Base-by-base conservation (phyloP, 768 basidiomycete species). In the Butyriboletus loyo region DNA sequence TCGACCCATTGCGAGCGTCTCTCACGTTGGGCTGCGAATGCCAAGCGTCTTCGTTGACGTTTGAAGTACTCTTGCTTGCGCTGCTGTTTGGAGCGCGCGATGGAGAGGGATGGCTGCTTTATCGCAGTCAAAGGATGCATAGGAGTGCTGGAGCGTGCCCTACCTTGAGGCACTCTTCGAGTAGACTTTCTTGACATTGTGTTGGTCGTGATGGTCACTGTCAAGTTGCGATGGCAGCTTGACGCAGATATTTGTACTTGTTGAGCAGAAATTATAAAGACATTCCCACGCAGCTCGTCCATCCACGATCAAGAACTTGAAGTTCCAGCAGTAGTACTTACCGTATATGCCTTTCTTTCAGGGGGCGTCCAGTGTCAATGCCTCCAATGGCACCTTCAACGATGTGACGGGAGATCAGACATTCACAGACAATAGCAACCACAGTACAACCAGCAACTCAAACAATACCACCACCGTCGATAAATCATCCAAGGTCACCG, bases 261-360 rank as follows among this genome's bases (percentile, higher is more conserved):
- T 28, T 52, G 39, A n/a, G 14, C 5, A 11, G 1, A 19, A 7
- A 32, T 31, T 31, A 31, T 22, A 17, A 30, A 44, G 8, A 19
- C 4, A 48, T 56, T 45, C 46, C 41, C 52, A 44, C 51, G 40
- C 24, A 10, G 2, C 15, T 19, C 24, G n/a, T n/a, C n/a, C n/a
- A n/a, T n/a, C n/a, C n/a, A n/a, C n/a, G n/a, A n/a, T n/a, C n/a
- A n/a, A n/a, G n/a, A n/a, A n/a, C n/a, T n/a, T n/a, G n/a, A n/a
- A n/a, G n/a, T n/a, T n/a, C n/a, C n/a, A n/a, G n/a, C n/a, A n/a
- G n/a, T n/a, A n/a, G n/a, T n/a, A n/a, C n/a, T n/a, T n/a, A n/a
- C n/a, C n/a, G n/a, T n/a, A n/a, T 1, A 65, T 65, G 64, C 64
- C 63, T 7, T 65, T 65, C 58, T 65, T 65, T 28, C 64, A 65